phyloP scores from a whole-genome alignment of 1,139 yeast genomes.

The Geotrichum cucujoidarum region DNA sequence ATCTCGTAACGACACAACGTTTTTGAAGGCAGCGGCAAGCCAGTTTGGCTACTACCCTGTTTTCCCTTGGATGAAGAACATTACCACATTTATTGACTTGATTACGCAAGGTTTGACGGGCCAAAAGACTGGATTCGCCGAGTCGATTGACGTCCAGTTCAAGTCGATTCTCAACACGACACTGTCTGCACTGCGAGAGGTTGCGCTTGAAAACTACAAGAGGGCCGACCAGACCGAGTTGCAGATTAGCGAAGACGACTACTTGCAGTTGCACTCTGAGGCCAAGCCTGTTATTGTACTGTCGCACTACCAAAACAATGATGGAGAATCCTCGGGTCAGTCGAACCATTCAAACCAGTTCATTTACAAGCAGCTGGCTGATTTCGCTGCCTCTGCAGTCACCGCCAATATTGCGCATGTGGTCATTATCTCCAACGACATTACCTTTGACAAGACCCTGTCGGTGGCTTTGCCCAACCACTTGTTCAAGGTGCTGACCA shows the following conservation, averaged over 20 bases:
- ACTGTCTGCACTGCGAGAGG: slow-evolving; percentile 62
- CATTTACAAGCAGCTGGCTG: slow-evolving; percentile 72
- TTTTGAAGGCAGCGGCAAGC: slow-evolving; percentile 61
- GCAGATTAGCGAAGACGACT: slow-evolving; percentile 66
- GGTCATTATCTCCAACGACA: slow-evolving; percentile 77
- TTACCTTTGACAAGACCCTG: slow-evolving; percentile 66
- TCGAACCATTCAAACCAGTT: slow-evolving; percentile 49
- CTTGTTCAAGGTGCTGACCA: slow-evolving; percentile 66
- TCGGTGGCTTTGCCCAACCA: slow-evolving; percentile 71
- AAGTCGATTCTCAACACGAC: slow-evolving; percentile 76
- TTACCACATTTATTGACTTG: slow-evolving; percentile 75
- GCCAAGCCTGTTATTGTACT: slow-evolving; percentile 82
- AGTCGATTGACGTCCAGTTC: slow-evolving; percentile 75
- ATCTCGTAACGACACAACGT: slow-evolving; percentile 65
- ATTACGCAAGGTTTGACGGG: slow-evolving; percentile 90
- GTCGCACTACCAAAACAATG: slow-evolving; percentile 58
- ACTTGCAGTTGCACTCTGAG: slow-evolving; percentile 79
- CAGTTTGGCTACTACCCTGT: slow-evolving; percentile 90
- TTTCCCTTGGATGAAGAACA: slow-evolving; percentile 84
- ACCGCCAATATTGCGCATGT: slow-evolving; percentile 85
- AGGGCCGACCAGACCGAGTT: slow-evolving; percentile 27
- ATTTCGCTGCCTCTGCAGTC: slow-evolving; percentile 79
- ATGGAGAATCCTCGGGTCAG: slow-evolving; percentile 46
- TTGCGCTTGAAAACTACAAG: slow-evolving; percentile 49
- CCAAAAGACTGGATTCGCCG: slow-evolving; percentile 87